Evolutionary conservation across 495 filamentous ascomycete species (phyloP), one percentile per base, ranked within the genome.

Genomic region (Terfezia claveryi): DNA sequence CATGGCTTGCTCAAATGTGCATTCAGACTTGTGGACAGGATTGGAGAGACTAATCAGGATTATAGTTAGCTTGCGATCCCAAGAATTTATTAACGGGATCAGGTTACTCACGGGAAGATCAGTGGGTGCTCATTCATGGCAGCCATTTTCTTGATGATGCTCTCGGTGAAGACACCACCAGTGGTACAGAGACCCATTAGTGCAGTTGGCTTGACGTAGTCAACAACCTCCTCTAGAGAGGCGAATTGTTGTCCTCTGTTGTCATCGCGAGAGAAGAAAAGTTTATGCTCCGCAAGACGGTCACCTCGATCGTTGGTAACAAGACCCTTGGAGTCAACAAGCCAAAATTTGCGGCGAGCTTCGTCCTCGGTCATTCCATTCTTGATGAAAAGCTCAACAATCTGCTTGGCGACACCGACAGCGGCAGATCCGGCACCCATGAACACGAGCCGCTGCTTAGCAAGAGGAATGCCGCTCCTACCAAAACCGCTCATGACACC

Each of bases 401-500:
- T 81, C 71, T 96, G 91, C 71, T 91, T 92, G 16, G 91, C 91
- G 53, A 98, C 91, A 69, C 91, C 91, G 38, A 94, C 88, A 67
- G 91, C 91, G 53, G 91, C 91, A 53, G 82, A 88, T 52, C 91
- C 91, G 54, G 91, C 91, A 58, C 91, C 91, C 69, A 96, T 80
- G 75, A 98, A 98, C 50, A 98, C 87, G 38, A 93, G 82, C 51
- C 81, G 83, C 66, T 98, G 91, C 59, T 94, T 85, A 69, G 87
- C 82, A 59, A 87, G 74, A 38, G 87, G 85, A 38, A 93, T 75
- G 37, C 80, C 81, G 17, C 86, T 85, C n/a, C 80, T 78, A 68
- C 85, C 89, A 50, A 95, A 86, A 46, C 87, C 91, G 64, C 83
- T 89, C 67, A 96, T 94, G 62, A 95, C 85, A 72, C 91, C 91